Evolutionary conservation across 225 moss, liverwort and hornwort genomes (phyloP), one percentile per base, ranked within the genome.

Genomic region (Sphagnum tenellum): DNA sequence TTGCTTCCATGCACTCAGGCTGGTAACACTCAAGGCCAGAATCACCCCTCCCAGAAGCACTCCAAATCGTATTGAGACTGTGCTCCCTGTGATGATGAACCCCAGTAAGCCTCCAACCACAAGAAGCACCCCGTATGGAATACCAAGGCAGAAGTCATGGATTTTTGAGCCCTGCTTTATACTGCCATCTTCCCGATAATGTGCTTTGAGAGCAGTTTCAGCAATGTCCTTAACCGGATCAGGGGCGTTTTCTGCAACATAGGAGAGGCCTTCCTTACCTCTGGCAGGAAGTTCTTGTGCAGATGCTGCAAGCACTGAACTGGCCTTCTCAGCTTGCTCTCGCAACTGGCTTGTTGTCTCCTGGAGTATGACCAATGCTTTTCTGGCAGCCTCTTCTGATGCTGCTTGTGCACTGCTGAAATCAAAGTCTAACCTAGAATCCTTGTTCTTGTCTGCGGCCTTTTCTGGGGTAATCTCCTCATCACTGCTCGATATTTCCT

Each of bases 171-270:
- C 89, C 8, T 74, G 57, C 70, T 78, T 88, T 48, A 70, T 29
- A 29, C 29, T 29, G 29, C 29, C 61, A 44, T 74, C 71, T 8
- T 89, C 88, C 11, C 86, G 81, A 61, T 92, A 88, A 61, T 96
- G 95, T 2, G 92, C 95, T 72, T 82, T 57, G 47, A 90, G 79
- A 50, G 95, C 95, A 62, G 89, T 65, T 68, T 92, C 88, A 10
- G 89, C 95, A 62, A 96, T 81, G 59, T 85, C 92, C 77, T 92
- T 89, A 64, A 92, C 86, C 55, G 92, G 95, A 56, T 96, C 89
- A 11, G 95, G 92, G 0, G 82, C 95, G 55, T 75, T 90, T 79
- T 92, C 92, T 13, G 92, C 92, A 61, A 92, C 75, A 14, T 82
- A 79, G 8, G 79, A 84, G 49, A 96, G 61, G 57, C 88, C 92